Base-by-base conservation (phyloP, 73 alveolate species). In the Uronychia setigera region DNA sequence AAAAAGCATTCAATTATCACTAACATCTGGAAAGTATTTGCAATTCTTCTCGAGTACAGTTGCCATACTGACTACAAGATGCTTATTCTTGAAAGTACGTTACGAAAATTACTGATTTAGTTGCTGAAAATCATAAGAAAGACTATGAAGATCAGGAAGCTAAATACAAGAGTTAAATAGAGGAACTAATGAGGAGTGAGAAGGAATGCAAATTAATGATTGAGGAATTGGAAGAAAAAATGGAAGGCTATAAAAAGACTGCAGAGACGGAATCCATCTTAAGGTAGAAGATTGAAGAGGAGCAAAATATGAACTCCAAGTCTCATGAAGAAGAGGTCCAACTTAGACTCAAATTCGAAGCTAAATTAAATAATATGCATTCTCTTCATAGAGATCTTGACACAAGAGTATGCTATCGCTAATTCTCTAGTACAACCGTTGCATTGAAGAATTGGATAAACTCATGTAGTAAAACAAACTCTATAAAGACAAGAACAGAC, bases 291-390 rank as follows among this genome's bases (percentile, higher is more conserved):
- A n/a, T 84, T 1, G 94, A 88, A 78, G 91, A 88, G 59, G 94
- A 88, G n/a, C 79, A 88, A 74, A 58, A 81, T 0, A 60, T 76
- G 31, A 86, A 86, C 67, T 82, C 84, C 31, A 27, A 80, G 32
- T 86, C 60, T 33, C 97, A 93, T 76, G 97, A 93, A 82, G 96
- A 93, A 81, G 97, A 93, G 79, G 93, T 93, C 29, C 79, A 85
- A 34, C 75, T 93, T 74, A 79, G 97, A 28, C 84, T 91, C 13
- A 78, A 87, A 58, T 93, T 93, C 81, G 97, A 93, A 74, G 79
- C 93, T 1, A 91, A 91, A 35, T 84, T 91, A 9, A 91, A 91
- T 77, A 88, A 86, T 60, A 83, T 91, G 88, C 96, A 91, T 60
- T 81, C 96, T 13, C 80, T 91, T 27, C 91, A 88, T 32, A 85